phyloP scores from a whole-genome alignment of 1,139 yeast species.

The Zygoascus sp. region DNA sequence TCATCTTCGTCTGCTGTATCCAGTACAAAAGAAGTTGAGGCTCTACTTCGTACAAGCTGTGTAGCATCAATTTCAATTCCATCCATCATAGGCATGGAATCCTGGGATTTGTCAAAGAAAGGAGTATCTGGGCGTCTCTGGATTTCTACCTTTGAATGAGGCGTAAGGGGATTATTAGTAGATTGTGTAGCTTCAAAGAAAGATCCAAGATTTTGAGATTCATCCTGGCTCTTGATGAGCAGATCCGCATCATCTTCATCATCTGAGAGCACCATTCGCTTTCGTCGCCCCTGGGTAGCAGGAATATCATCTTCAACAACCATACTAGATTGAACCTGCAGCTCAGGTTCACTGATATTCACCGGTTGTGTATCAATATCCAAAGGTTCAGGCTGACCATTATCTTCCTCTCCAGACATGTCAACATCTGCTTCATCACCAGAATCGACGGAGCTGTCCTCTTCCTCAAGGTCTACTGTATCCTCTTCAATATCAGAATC shows the following conservation, averaged over 20 bases:
- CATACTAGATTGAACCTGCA: conserved; percentile 10
- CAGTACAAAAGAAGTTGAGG: background rate
- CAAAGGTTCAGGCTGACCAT: conserved; percentile 19
- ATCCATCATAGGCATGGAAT: background rate
- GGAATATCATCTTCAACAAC: background rate
- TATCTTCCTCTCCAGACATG: conserved; percentile 27
- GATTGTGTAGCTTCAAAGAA: conserved; percentile 5
- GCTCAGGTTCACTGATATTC: background rate
- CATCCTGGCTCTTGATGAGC: conserved; percentile 3
- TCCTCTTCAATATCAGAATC: conserved; percentile 28
- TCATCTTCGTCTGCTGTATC: conserved; percentile 17
- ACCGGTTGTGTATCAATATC: conserved; percentile 7
- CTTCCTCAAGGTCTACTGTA: conserved; percentile 18
- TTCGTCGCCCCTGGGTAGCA: background rate
- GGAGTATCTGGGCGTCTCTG: background rate
- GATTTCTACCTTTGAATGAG: conserved; percentile 1
- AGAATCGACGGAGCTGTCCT: background rate
- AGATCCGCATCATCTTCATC: conserved; percentile 28
- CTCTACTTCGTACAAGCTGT: background rate
- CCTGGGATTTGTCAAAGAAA: background rate
- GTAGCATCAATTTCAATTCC: background rate
- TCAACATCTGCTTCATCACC: conserved; percentile 22
- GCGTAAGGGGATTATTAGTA: background rate
- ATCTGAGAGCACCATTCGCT: conserved; percentile 16
- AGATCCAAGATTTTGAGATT: background rate